Percentiles rank a stretch among this genome's conserved stretches.
These are phyloP conservation scores for Epichloe sp. DNA, from an alignment of 2,329 filamentous ascomycete genomes.

Conservation along the genomic window DNA sequence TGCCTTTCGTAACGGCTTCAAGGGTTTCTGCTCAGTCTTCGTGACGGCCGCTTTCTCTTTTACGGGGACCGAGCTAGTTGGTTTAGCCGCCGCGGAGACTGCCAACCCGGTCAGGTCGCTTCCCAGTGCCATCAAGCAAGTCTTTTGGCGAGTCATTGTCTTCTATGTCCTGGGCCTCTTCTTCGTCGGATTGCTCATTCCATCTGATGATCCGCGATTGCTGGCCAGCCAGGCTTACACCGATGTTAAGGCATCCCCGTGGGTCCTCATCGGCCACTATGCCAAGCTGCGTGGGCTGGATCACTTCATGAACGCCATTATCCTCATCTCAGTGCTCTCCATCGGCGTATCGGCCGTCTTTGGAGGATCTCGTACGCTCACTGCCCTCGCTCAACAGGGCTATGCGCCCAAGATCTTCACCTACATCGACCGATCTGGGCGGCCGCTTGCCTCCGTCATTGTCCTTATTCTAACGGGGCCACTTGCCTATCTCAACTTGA, in stretches of 20 bases:
- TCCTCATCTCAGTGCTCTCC: constrained; percentile 39
- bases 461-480: constrained; percentile 32
- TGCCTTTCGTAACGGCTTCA: constrained; percentile 55
- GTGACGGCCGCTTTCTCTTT: constrained; percentile 56
- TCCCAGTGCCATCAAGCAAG: constrained; percentile 70
- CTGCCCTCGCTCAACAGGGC: constrained; percentile 42
- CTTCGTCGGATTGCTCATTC: constrained; percentile 33
- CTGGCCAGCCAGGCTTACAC: constrained; percentile 32
- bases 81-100: constrained; percentile 57
- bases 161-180: constrained; percentile 38
- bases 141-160: constrained; percentile 39
- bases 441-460: constrained; percentile 33
- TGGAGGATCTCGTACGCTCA: constrained; percentile 41
- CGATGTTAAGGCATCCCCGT: constrained; percentile 30
- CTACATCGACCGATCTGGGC: constrained; percentile 40
- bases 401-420: constrained; percentile 40
- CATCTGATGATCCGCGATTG: constrained; percentile 29
- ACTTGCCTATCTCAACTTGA: constrained; percentile 34
- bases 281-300: constrained; percentile 34
- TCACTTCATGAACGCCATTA: constrained; percentile 40
- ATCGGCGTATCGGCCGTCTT: constrained; percentile 42
- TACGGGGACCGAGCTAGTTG: constrained; percentile 55
- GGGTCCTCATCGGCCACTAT: constrained; percentile 35
- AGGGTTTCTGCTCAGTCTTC: constrained; percentile 55
- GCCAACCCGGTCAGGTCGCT: constrained; percentile 55